Evolutionary conservation across 495 filamentous ascomycete genomes (phyloP), one percentile per base, ranked within the genome.

Genomic region (Talaromyces wortmannii): DNA sequence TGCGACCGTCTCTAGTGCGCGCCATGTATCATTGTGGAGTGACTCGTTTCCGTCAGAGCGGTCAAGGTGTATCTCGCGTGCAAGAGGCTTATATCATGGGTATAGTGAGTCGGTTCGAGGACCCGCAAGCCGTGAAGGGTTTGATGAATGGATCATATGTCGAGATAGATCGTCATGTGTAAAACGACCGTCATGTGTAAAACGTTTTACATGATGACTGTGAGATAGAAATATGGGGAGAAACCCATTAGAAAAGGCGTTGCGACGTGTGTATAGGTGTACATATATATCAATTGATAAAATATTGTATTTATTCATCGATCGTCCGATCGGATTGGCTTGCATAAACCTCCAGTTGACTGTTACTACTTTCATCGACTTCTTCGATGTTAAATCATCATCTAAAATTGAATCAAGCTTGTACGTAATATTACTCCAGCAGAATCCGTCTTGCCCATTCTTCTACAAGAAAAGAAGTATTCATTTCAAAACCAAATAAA

Each of bases 21-120:
- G 72, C 76, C 4, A 59, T 78, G 67, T 75, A 74, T 52, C 73
- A 77, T 63, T 73, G 74, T 45, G 76, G 73, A 29, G 61, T 79
- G 16, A 69, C 69, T 13, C 61, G 76, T 8, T 72, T 62, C 53
- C 68, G 71, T 36, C 59, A 66, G 17, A 63, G 64, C 18, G 69
- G 67, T 7, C 55, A 47, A 3, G 57, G 57, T 11, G 59, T 78
- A 3, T 53, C 67, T 5, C 42, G 47, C 6, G 54, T 53, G 46
- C 69, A 64, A 51, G 68, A 73, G 57, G 51, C 60, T 15, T 76
- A 68, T 53, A 75, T 78, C 13, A 56, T 71, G 53, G 57, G 63
- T 53, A 49, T 70, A 47, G 66, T 76, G 11, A 50, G 53, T 30
- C 56, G 64, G 51, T 57, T 70, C 43, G 76, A 78, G 53, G 66